phyloP scores from a whole-genome alignment of 2,329 filamentous ascomycete genomes.

The Calonectria honghensis region DNA sequence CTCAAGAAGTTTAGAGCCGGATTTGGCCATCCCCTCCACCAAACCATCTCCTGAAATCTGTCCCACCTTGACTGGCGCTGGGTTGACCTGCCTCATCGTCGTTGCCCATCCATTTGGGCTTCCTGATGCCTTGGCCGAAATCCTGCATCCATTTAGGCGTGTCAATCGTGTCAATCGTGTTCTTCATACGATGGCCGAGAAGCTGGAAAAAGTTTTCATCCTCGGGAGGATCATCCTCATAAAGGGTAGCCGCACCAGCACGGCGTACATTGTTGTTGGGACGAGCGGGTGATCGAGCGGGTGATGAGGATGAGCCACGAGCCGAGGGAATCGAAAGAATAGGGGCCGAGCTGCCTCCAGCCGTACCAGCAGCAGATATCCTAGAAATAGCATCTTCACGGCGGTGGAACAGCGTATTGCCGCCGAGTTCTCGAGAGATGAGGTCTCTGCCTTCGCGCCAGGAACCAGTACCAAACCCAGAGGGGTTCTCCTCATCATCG shows the following conservation, averaged over 20 bases:
- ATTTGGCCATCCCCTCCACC: constrained; percentile 66
- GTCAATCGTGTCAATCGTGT: constrained; percentile 90
- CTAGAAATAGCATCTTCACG: constrained; percentile 66
- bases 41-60: constrained; percentile 76
- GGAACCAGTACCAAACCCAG: constrained; percentile 83
- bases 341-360: constrained; percentile 63
- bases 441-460: constrained; percentile 95
- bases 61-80: constrained; percentile 52
- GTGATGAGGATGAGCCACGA: constrained; percentile 59
- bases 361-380: constrained; percentile 54
- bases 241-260: constrained; percentile 55
- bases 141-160: constrained; percentile 89
- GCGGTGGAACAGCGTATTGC: constrained; percentile 73
- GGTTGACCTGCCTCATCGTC: constrained; percentile 65
- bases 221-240: constrained; percentile 76
- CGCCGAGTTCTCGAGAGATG: constrained; percentile 89
- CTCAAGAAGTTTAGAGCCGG: constrained; percentile 50
- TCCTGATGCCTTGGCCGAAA: constrained; percentile 80
- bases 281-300: constrained; percentile 66
- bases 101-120: constrained; percentile 87
- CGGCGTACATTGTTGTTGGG: constrained; percentile 52
- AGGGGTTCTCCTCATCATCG: constrained; percentile 79
- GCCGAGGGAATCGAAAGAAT: constrained; percentile 69
- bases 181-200: constrained; percentile 89
- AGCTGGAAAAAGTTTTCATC: constrained; percentile 90